These are phyloP conservation scores for Ophiostoma quercus DNA, from an alignment of 2,329 filamentous ascomycete genomes.

Conservation along the genomic window DNA sequence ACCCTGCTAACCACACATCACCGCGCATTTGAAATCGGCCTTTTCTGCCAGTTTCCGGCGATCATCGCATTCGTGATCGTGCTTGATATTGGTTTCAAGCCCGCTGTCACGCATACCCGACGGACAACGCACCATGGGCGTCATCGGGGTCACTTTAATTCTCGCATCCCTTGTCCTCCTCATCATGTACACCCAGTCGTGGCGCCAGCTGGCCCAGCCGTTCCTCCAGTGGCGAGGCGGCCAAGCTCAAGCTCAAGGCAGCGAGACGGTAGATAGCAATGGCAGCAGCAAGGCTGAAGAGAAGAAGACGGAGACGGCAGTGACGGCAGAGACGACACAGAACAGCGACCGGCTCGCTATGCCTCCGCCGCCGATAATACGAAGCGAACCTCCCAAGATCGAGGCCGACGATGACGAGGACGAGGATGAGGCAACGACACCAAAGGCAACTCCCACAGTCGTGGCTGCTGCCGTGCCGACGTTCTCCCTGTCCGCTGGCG, in stretches of 20 bases:
- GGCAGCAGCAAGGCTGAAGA: not conserved
- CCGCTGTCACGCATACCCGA: not conserved
- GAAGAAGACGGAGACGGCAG: not conserved
- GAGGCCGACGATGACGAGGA: conserved; percentile 26
- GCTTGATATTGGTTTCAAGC: not conserved
- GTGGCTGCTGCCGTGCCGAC: conserved; percentile 37
- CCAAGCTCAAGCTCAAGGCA: not conserved
- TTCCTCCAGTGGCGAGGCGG: conserved; percentile 18
- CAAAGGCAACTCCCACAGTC: conserved; percentile 41
- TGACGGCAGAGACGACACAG: not conserved
- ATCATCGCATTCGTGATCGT: conserved; percentile 6
- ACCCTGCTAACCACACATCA: not conserved
- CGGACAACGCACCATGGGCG: conserved; percentile 42
- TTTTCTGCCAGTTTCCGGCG: not conserved
- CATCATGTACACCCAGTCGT: conserved; percentile 48
- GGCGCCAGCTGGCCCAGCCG: conserved; percentile 35
- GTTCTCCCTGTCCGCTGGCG: conserved; percentile 40
- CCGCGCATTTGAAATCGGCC: not conserved
- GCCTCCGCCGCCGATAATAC: conserved; percentile 26
- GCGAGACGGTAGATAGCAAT: not conserved
- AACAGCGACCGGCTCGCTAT: conserved; percentile 18
- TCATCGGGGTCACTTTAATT: conserved; percentile 58
- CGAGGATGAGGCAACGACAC: conserved; percentile 45
- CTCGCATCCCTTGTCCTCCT: conserved; percentile 56
- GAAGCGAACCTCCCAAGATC: not conserved